A percentile compares a stretch with the other conserved stretches of the same genome.
phyloP scores from a whole-genome alignment of 2,329 filamentous ascomycete species.

The Fusarium illudens region DNA sequence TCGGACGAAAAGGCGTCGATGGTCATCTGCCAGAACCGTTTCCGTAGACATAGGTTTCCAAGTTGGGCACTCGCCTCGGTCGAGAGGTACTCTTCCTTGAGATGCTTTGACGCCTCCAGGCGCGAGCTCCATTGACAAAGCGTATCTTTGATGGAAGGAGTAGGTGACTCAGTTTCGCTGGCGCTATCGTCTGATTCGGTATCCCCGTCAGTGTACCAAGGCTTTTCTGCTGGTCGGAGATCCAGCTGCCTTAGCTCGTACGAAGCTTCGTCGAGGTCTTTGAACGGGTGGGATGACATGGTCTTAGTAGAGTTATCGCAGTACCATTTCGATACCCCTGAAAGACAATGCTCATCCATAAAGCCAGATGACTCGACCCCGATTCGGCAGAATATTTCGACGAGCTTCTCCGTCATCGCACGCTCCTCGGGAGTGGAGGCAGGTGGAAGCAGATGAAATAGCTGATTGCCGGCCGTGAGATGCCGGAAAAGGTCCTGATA shows the following conservation, averaged over 20 bases:
- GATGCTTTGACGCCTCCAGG: not conserved
- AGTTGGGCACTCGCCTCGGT: not conserved
- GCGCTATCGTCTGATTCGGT: not conserved
- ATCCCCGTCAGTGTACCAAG: not conserved
- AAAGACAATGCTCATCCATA: not conserved
- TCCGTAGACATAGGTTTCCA: not conserved
- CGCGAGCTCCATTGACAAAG: not conserved
- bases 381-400: not conserved
- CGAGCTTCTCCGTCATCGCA: not conserved
- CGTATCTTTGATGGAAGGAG: not conserved
- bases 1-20: not conserved
- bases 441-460: not conserved
- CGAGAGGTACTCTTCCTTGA: not conserved
- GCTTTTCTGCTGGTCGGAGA: not conserved
- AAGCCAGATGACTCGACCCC: not conserved
- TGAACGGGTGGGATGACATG: not conserved
- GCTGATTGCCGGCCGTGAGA: not conserved
- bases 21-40: not conserved
- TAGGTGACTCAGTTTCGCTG: not conserved
- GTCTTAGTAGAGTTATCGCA: not conserved
- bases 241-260: not conserved
- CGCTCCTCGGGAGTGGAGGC: not conserved
- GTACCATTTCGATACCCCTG: not conserved
- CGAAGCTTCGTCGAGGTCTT: not conserved
- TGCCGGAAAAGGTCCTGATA: not conserved